phyloP scores from a whole-genome alignment of 2,329 filamentous ascomycete genomes.

The Metarhizium sp. region DNA sequence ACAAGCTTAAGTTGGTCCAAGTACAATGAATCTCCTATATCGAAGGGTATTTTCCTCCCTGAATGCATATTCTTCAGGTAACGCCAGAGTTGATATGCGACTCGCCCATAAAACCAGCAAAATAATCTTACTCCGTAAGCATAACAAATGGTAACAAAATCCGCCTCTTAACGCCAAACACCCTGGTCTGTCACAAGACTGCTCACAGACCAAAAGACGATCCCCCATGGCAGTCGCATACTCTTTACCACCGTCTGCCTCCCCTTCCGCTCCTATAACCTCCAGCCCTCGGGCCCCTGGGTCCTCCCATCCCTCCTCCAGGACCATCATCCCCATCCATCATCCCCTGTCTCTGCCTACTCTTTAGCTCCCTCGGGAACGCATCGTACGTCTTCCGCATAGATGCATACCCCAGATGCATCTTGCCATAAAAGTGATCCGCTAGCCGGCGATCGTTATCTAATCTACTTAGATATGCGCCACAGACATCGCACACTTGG shows the following conservation, averaged over 20 bases:
- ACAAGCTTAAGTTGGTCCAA: neutral
- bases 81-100: neutral
- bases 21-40: neutral
- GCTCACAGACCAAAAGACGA: neutral
- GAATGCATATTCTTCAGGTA: neutral
- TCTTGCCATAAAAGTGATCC: slow-evolving; percentile 98
- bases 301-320: slow-evolving; percentile 27
- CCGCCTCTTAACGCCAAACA: neutral
- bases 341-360: slow-evolving; percentile 44
- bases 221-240: neutral
- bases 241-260: slow-evolving; percentile 9
- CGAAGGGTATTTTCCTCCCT: slow-evolving; percentile 3
- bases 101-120: neutral
- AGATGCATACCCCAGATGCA: slow-evolving; percentile 96
- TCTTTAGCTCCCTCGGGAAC: slow-evolving; percentile 81
- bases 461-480: slow-evolving; percentile 81
- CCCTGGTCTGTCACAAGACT: neutral
- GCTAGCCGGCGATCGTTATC: slow-evolving; percentile 92
- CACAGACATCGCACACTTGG: slow-evolving; percentile 97
- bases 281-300: slow-evolving; percentile 43
- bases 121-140: neutral
- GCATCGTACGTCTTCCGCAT: slow-evolving; percentile 90
- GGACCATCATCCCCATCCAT: slow-evolving; percentile 39
- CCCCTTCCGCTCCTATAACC: slow-evolving; percentile 43
- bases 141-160: neutral